Evolutionary conservation across 352 stramenopile genomes (phyloP).

Genomic region (Aphanomyces stellatus): DNA sequence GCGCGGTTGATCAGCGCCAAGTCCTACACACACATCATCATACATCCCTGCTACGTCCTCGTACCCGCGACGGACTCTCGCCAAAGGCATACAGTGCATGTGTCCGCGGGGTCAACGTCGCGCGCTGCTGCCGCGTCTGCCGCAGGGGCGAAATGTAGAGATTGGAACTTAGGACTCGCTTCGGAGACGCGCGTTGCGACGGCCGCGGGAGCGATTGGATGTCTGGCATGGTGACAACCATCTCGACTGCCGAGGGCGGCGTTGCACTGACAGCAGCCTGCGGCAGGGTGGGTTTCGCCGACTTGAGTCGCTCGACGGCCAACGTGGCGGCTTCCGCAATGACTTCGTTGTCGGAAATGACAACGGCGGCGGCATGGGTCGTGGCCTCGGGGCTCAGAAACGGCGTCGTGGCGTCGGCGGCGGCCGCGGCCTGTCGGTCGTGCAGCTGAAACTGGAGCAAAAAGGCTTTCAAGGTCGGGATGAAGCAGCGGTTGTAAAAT

Average conservation of each 20-base stretch:
- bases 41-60: slow-evolving; percentile 17
- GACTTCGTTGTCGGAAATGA: slow-evolving; percentile 68
- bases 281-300: slow-evolving; percentile 26
- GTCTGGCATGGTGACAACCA: slow-evolving; percentile 45
- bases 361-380: slow-evolving; percentile 29
- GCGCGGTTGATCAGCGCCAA: slow-evolving; percentile 66
- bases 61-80: slow-evolving; percentile 71
- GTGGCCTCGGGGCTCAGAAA: slow-evolving; percentile 26
- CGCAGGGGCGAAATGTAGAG: slow-evolving; percentile 82
- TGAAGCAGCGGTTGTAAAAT: slow-evolving; percentile 84
- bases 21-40: slow-evolving; percentile 29
- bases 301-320: slow-evolving; percentile 35
- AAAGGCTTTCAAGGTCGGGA: slow-evolving; percentile 77
- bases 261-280: slow-evolving; percentile 7
- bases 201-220: slow-evolving; percentile 71
- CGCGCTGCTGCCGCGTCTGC: slow-evolving; percentile 59
- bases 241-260: slow-evolving; percentile 24
- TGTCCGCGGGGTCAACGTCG: slow-evolving; percentile 61
- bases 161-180: slow-evolving; percentile 70
- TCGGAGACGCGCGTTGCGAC: slow-evolving; percentile 67
- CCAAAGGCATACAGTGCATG: slow-evolving; percentile 81
- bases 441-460: slow-evolving; percentile 79
- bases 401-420: slow-evolving; percentile 43
- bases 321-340: slow-evolving; percentile 62
- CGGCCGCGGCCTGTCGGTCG: slow-evolving; percentile 72